Evolutionary conservation across 2,329 filamentous ascomycete species (phyloP), one percentile per base, ranked within the genome.

Genomic region (Aspergillus caelatus): DNA sequence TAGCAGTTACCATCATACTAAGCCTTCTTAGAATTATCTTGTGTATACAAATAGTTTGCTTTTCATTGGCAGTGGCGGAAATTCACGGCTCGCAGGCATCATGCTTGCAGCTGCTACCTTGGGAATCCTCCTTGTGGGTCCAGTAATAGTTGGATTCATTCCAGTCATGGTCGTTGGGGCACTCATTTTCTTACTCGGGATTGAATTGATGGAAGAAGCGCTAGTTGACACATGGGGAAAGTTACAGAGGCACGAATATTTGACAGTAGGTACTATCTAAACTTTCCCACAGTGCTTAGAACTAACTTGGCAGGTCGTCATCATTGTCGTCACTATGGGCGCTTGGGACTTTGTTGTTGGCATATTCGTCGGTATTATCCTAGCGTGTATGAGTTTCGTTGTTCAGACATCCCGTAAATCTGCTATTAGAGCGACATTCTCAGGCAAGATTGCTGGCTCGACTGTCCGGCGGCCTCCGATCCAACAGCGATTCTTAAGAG

Each of bases 31-130:
- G 78, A 99, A 99, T 77, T 99, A 99, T 74, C 86, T 99, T 1
- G 95, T 99, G 0, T 99, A 98, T 73, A 94, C 94, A 63, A 99
- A 99, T 75, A 97, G 93, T 67, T 87, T 97, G n/a, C 88, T 99
- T 62, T 98, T 99, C 78, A 96, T 98, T 75, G 88, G 91, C 30
- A 96, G 93, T 54, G 95, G 95, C 19, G 95, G 94, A 23, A 88
- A 96, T 74, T 94, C 88, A 71, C 89, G 95, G 56, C 81, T 96
- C 52, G 95, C 94, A 10, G 95, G 95, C 3, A 85, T 94, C 30
- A 86, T 97, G 82, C 85, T 99, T 57, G 95, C 95, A 0, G 80
- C 85, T 26, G 87, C 91, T 6, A 99, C 95, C 0, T 88, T 89
- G 71, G 89, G 89, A 2, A 87, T 98, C 48, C 90, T 97, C 87